Percentiles rank a stretch among this genome's conserved stretches.
phyloP scores from a whole-genome alignment of 148 eudicot species.

The Arctostaphylos glauca region DNA sequence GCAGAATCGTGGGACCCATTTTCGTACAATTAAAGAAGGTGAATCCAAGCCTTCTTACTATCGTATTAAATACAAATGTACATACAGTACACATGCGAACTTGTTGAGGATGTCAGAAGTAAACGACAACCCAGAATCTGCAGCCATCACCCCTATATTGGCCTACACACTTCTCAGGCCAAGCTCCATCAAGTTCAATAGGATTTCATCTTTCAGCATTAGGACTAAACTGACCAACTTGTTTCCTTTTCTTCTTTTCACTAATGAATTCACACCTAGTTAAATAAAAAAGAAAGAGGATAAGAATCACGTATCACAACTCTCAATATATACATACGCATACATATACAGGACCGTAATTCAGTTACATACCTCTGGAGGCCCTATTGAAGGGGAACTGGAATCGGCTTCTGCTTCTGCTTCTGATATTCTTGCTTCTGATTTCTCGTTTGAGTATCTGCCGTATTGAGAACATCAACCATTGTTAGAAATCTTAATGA shows the following conservation, averaged over 20 bases:
- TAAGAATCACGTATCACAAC: neutral
- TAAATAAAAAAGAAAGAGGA: neutral
- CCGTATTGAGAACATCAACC: conserved; percentile 4
- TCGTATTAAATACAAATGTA: too few species aligned
- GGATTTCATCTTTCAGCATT: conserved; percentile 6
- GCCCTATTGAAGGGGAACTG: conserved; percentile 27
- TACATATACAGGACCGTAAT: neutral
- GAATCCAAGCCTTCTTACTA: too few species aligned
- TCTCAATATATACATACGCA: neutral
- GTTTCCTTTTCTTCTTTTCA: neutral
- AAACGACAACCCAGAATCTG: conserved; percentile 4
- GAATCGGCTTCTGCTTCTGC: conserved; percentile 41
- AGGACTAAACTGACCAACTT: neutral
- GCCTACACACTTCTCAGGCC: neutral
- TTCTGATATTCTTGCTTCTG: conserved; percentile 79
- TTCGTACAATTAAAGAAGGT: too few species aligned
- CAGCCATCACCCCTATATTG: neutral
- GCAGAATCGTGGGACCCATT: neutral
- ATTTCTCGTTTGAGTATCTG: conserved; percentile 88
- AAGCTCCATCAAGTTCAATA: neutral
- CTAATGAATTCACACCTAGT: conserved; percentile 10
- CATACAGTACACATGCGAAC: neutral
- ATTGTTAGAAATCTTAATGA: conserved; percentile 7
- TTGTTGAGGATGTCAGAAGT: neutral
- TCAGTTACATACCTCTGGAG: conserved; percentile 47